Base-by-base conservation (phyloP, 2,329 filamentous ascomycete genomes). In the Beauveria sp. region DNA sequence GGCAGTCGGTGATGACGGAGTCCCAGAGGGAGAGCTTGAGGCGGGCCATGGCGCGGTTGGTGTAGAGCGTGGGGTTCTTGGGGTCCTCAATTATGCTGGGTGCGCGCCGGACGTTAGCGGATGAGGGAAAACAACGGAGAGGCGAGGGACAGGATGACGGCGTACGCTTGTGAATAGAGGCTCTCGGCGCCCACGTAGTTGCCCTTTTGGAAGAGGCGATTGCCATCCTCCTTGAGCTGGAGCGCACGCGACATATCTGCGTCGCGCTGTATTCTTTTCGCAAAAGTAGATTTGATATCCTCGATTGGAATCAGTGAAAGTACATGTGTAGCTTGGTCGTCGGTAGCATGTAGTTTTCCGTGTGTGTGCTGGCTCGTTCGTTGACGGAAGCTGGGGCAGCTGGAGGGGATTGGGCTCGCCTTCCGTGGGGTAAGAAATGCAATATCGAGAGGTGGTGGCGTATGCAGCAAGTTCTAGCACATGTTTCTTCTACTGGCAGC, bases 1-100 rank as follows among this genome's bases (percentile, higher is more conserved):
- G 75, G 70, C 92, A 93, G 74, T 97, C 92, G 63, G 84, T 78
- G 64, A 94, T 87, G 54, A 88, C 91, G 10, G 81, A 85, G 34
- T 90, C 82, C 84, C 88, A 96, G 67, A 85, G 79, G 63, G 81
- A 76, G 24, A 96, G 82, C 74, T 89, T 90, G 62, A 94, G 79
- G 46, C 92, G 85, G 3, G 89, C 86, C 76, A 96, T 89, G 56
- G 92, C 90, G 59, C 92, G 90, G 76, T 97, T 97, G 44, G 91
- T 93, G 76, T 92, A 97, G 55, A 96, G 82, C 34, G 88, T 80
- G 1, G 89, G 84, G 70, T 96, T 94, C 60, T 79, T 82, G 4
- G 89, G 82, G 73, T 96, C 90, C 70, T 86, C 85, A 67, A 89
- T 85, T 67, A 96, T 92, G 46, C 87, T 91, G 66, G 34, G 46